phyloP scores from a whole-genome alignment of 148 eudicot species.

The Mesembryanthemum crystallinum region DNA sequence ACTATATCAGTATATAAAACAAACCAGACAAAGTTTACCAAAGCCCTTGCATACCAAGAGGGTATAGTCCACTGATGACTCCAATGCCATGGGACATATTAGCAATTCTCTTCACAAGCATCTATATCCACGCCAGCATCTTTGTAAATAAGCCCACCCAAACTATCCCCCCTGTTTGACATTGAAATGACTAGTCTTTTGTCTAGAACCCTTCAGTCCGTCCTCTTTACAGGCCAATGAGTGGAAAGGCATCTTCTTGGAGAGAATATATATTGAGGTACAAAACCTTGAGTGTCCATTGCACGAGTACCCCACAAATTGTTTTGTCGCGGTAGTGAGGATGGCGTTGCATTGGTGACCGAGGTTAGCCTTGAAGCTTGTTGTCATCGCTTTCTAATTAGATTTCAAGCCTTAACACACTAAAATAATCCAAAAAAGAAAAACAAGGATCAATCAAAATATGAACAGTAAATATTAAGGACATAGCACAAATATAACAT shows the following conservation, averaged over 20 bases:
- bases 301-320: background rate
- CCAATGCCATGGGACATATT: constrained; percentile 94
- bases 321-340: background rate
- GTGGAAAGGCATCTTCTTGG: constrained; percentile 18
- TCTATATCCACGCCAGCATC: constrained; percentile 95
- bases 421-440: background rate
- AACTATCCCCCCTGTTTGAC: constrained; percentile 21
- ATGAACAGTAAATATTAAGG: no score
- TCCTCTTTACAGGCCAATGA: constrained; percentile 11
- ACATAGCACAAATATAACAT: no score
- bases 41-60: constrained; percentile 48
- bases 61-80: constrained; percentile 86
- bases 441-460: no score
- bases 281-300: background rate
- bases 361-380: constrained; percentile 14
- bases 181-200: constrained; percentile 26
- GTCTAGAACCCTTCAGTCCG: constrained; percentile 5
- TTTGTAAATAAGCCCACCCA: constrained; percentile 63
- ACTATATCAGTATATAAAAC: background rate
- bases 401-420: background rate
- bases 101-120: constrained; percentile 80
- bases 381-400: constrained; percentile 8
- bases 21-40: background rate
- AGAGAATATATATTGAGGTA: constrained; percentile 17
- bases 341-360: constrained; percentile 3